Base-by-base conservation (phyloP, 2,329 filamentous ascomycete genomes). In the Penicillium sp. region DNA sequence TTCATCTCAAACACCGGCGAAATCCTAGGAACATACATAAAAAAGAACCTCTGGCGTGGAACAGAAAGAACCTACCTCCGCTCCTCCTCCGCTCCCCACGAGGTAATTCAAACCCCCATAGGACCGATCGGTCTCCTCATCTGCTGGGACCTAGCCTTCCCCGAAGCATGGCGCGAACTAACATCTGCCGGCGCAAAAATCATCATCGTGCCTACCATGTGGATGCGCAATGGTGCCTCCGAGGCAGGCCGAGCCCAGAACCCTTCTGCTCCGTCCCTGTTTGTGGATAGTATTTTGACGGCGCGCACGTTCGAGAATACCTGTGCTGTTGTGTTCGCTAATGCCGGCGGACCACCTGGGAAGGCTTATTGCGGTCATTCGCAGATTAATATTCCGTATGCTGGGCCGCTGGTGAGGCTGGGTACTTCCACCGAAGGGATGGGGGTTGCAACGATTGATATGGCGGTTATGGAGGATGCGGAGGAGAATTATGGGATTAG, bases 81-180 rank as follows among this genome's bases (percentile, higher is more conserved):
- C 16, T 19, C 35, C n/a, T 39, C 35, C n/a, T n/a, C n/a, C 19
- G 35, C 35, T 33, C 35, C 35, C 1, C 35, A 39, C 8, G 7
- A 19, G 7, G 35, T 39, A 3, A 39, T 39, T 0, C 35, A 39
- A 39, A 39, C 35, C 7, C 35, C 35, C n/a, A 16, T 39, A 39
- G 35, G 35, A 4, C 35, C n/a, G 16, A 2, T 19, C 7, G 35
- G 35, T 0, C 35, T 39, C 16, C 35, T 39, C 14, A 79, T 84
- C 13, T 85, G 83, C 70, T 85, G 81, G 82, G 83, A 85, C 56
- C 69, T 85, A 1, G 82, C 81, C 0, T 85, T 84, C 57, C 82
- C 83, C 0, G 83, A 85, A 67, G 82, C 82, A 0, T 85, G 82
- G 62, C 69, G 82, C 7, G 81, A 83, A 57, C 72, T 85, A 57